These are phyloP conservation scores for Pseudisothecium myosuroides DNA, from an alignment of 225 moss, liverwort and hornwort species.

Conservation along the genomic window DNA sequence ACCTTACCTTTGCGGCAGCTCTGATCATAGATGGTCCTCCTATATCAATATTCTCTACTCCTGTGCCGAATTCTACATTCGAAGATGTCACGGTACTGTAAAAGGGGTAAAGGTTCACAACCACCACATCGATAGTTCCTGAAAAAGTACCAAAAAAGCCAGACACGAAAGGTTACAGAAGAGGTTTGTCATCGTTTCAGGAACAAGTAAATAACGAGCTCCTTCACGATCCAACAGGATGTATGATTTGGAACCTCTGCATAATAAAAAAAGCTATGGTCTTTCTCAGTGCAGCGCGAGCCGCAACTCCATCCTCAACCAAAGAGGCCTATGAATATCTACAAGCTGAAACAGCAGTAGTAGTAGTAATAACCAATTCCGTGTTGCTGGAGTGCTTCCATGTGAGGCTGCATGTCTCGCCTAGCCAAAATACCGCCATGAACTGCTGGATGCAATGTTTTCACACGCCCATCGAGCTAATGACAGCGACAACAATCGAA, in stretches of 20 bases:
- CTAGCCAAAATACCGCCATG: constrained; percentile 92
- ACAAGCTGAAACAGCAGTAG: background rate
- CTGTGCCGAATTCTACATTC: constrained; percentile 57
- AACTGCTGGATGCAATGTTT: constrained; percentile 90
- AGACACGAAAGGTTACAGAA: background rate
- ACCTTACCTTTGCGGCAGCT: constrained; percentile 93
- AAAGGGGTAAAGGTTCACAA: constrained; percentile 92
- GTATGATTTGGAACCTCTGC: background rate
- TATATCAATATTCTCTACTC: constrained; percentile 93
- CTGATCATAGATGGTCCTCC: constrained; percentile 97
- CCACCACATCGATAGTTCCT: constrained; percentile 91
- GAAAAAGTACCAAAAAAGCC: background rate
- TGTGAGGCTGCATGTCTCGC: constrained; percentile 65
- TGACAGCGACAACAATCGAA: background rate
- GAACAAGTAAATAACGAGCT: background rate
- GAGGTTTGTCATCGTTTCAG: background rate
- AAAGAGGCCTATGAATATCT: background rate
- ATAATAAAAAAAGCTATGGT: background rate
- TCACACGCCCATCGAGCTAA: constrained; percentile 93
- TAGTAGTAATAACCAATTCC: constrained; percentile 49
- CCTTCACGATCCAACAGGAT: background rate
- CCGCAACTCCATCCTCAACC: background rate
- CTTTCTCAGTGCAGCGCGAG: background rate
- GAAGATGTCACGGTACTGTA: constrained; percentile 76
- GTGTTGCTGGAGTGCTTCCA: constrained; percentile 82